These are phyloP conservation scores for Castanea crenata DNA, from an alignment of 306 rosid genomes.

Conservation along the genomic window DNA sequence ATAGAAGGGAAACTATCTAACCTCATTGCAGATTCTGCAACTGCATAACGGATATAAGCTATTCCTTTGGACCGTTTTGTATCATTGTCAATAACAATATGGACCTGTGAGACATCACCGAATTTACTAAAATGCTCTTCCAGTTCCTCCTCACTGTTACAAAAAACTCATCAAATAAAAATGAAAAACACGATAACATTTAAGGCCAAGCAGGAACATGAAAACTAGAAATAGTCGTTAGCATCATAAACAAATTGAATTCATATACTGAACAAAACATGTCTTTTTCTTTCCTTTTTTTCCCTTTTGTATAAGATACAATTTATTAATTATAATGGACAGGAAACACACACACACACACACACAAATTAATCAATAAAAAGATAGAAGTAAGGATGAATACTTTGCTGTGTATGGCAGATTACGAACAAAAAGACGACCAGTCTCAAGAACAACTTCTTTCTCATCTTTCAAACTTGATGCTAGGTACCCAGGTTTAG, in stretches of 20 bases:
- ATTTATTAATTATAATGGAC: not conserved
- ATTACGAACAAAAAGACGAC: slow-evolving; percentile 85
- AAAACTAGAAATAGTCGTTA: not conserved
- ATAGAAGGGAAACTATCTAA: slow-evolving; percentile 16
- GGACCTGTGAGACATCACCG: slow-evolving; percentile 72
- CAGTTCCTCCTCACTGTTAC: slow-evolving; percentile 79
- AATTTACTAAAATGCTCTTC: slow-evolving; percentile 64
- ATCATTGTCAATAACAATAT: slow-evolving; percentile 74
- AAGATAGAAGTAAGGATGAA: not conserved
- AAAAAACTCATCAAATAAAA: slow-evolving; percentile 7
- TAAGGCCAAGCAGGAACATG: not conserved
- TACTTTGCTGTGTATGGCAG: slow-evolving; percentile 82
- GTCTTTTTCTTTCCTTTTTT: too few relatives aligned
- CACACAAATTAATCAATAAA: not conserved
- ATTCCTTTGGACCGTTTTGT: slow-evolving; percentile 74
- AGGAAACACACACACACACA: not conserved
- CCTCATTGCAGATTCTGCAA: slow-evolving; percentile 66
- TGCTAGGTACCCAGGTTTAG: slow-evolving; percentile 17
- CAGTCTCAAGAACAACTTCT: slow-evolving; percentile 45
- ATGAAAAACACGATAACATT: not conserved
- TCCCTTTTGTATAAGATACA: not conserved
- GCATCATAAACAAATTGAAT: not conserved
- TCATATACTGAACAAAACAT: not conserved
- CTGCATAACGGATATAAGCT: slow-evolving; percentile 59
- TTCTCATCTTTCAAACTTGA: slow-evolving; percentile 44